Evolutionary conservation across 495 filamentous ascomycete genomes (phyloP).

Genomic region (Aspergillus diversus): DNA sequence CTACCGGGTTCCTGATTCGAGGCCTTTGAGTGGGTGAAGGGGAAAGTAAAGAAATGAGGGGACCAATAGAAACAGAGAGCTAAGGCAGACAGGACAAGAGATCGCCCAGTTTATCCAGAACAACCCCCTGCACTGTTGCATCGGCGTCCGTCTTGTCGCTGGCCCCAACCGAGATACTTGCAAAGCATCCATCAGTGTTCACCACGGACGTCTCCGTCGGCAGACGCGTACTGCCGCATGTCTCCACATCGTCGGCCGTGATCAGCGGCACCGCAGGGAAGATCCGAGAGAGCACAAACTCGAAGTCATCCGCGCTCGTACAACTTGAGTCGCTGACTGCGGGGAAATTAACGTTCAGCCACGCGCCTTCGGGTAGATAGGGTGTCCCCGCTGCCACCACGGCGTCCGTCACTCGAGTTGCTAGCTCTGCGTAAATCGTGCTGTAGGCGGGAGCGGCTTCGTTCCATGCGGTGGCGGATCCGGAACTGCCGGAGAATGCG

Average conservation of each 20-base stretch:
- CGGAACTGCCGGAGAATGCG: slow-evolving; percentile 62
- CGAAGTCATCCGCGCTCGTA: slow-evolving; percentile 50
- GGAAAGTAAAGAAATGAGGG: too few species aligned
- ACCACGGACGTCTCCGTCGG: slow-evolving; percentile 60
- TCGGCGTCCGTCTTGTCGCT: slow-evolving; percentile 59
- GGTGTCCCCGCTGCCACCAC: slow-evolving; percentile 58
- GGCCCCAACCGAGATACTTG: slow-evolving; percentile 66
- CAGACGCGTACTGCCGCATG: slow-evolving; percentile 57
- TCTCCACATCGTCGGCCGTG: slow-evolving; percentile 56
- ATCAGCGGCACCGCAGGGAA: slow-evolving; percentile 51
- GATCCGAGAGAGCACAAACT: slow-evolving; percentile 64
- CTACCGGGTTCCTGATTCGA: neutral
- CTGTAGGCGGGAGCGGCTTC: slow-evolving; percentile 52
- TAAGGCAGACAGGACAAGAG: slow-evolving; percentile 49
- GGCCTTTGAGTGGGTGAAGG: neutral
- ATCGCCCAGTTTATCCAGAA: slow-evolving; percentile 56
- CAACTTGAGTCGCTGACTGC: slow-evolving; percentile 50
- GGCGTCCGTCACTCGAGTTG: slow-evolving; percentile 57
- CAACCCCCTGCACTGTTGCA: slow-evolving; percentile 56
- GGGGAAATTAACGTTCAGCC: slow-evolving; percentile 71
- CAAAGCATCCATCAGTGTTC: slow-evolving; percentile 55
- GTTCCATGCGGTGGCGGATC: slow-evolving; percentile 56
- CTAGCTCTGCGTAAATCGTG: slow-evolving; percentile 62
- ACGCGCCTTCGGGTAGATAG: slow-evolving; percentile 60
- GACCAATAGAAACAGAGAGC: neutral